Base-by-base conservation (phyloP, 331 rosid genomes). In the Malus hybrid region DNA sequence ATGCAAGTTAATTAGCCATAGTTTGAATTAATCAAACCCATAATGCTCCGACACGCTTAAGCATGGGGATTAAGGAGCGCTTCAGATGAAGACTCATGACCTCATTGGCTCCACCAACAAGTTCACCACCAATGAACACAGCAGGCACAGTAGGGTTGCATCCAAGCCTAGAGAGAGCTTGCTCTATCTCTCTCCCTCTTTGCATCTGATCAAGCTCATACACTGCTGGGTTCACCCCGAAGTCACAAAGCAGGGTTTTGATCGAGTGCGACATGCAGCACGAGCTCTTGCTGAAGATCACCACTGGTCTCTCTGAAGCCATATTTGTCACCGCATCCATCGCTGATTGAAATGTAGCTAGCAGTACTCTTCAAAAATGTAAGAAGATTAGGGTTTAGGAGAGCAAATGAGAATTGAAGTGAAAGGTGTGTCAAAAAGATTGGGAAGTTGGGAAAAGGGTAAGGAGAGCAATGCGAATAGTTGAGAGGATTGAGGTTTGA, bases 231-330 rank as follows among this genome's bases (percentile, higher is more conserved):
- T 91, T 94, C 75, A 90, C 99, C 9, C 99, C 99, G 62, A 94
- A 90, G 50, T 87, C 96, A 48, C 79, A 75, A 29, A 94, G 79
- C 4, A 94, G 87, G 46, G 91, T 88, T 83, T 80, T 91, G 62
- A 94, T 84, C 3, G 96, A 62, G 86, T 94, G 96, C 36, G 96
- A 86, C 89, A 92, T 90, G 93, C 97, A 88, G 70, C 99, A 94
- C 0, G 91, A 67, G 75, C 90, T 92, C 86, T 86, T 90, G 87
- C 97, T 94, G 85, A 94, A 94, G 69, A 94, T 94, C 77, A 94
- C 99, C 76, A 90, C 96, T 0, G 99, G 85, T 68, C 87, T 94
- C 86, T 90, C 99, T 0, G 97, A 85, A 5, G 75, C 89, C 97
- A 94, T 78, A 52, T 71, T 84, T 26, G 84, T 91, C 66, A 91